These are phyloP conservation scores for Marasmius tenuissimus DNA, from an alignment of 1,284 basidiomycete species.

Conservation along the genomic window DNA sequence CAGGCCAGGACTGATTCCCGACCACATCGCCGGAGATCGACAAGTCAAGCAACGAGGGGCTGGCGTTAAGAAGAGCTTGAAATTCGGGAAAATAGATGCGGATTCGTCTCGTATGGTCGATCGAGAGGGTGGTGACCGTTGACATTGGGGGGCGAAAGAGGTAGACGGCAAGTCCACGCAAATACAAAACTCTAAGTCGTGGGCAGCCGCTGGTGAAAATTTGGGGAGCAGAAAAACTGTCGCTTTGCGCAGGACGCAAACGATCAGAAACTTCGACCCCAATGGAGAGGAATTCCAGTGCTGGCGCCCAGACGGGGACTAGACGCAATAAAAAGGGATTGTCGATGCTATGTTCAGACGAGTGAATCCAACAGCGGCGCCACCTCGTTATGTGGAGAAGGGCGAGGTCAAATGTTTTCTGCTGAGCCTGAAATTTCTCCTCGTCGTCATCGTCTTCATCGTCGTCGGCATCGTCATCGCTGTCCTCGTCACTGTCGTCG, in stretches of 20 bases:
- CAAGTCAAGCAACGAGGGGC: constrained; percentile 31
- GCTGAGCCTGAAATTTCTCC: constrained; percentile 2
- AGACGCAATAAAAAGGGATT: constrained; percentile 28
- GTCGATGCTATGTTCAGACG: constrained; percentile 22
- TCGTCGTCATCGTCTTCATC: neutral
- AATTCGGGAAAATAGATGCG: constrained; percentile 32
- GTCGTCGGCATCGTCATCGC: too few species aligned
- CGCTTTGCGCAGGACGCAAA: constrained; percentile 9
- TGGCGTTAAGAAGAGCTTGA: constrained; percentile 28
- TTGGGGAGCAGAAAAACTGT: constrained; percentile 15
- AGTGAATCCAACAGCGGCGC: constrained; percentile 33
- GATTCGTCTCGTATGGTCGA: constrained; percentile 37
- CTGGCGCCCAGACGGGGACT: constrained; percentile 25
- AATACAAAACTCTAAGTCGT: constrained; percentile 34
- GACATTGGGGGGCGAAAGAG: constrained; percentile 37
- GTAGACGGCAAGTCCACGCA: constrained; percentile 41
- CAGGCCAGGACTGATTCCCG: constrained; percentile 1
- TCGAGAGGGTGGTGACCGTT: constrained; percentile 37
- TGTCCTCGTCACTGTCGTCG: too few species aligned
- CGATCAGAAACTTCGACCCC: constrained; percentile 19
- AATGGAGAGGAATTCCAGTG: constrained; percentile 36
- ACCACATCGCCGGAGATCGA: constrained; percentile 43
- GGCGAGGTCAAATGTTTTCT: constrained; percentile 27
- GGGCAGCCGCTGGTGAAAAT: constrained; percentile 32
- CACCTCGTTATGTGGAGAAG: constrained; percentile 32